phyloP scores from a whole-genome alignment of 768 basidiomycete genomes.

The Panellus pusillus region DNA sequence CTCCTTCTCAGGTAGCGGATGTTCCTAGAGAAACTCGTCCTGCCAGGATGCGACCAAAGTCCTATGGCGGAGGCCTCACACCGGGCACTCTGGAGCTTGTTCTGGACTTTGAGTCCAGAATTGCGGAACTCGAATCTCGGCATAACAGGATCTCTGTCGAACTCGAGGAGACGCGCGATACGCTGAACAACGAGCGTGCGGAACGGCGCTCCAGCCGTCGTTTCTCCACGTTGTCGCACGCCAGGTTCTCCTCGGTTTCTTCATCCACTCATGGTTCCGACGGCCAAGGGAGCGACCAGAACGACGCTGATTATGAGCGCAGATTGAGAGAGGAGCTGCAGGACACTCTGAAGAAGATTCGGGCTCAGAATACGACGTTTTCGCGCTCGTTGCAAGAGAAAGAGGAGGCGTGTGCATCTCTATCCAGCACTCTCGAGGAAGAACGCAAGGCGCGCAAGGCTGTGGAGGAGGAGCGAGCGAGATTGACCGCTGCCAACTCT shows the following conservation, averaged over 20 bases:
- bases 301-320: constrained; percentile 25
- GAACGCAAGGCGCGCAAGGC: constrained; percentile 21
- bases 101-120: constrained; percentile 24
- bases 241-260: constrained; percentile 20
- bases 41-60: constrained; percentile 17
- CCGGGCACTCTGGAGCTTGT: constrained; percentile 16
- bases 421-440: constrained; percentile 22
- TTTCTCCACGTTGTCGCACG: constrained; percentile 18
- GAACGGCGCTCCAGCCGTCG: constrained; percentile 14
- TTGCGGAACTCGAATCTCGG: constrained; percentile 25
- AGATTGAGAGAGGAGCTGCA: constrained; percentile 25
- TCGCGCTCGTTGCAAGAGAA: constrained; percentile 24
- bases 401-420: constrained; percentile 20
- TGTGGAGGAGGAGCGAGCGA: constrained; percentile 22
- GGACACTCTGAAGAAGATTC: constrained; percentile 27
- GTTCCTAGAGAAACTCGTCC: not conserved
- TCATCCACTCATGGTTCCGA: constrained; percentile 14
- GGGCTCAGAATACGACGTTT: constrained; percentile 26
- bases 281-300: constrained; percentile 14
- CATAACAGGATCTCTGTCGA: constrained; percentile 22
- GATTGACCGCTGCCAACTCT: constrained; percentile 22
- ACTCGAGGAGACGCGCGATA: constrained; percentile 23
- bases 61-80: constrained; percentile 24
- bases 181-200: constrained; percentile 24
- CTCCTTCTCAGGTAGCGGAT: not conserved